These are phyloP conservation scores for Diutina scorzettiae DNA, from an alignment of 1,139 yeast species.

Conservation along the genomic window DNA sequence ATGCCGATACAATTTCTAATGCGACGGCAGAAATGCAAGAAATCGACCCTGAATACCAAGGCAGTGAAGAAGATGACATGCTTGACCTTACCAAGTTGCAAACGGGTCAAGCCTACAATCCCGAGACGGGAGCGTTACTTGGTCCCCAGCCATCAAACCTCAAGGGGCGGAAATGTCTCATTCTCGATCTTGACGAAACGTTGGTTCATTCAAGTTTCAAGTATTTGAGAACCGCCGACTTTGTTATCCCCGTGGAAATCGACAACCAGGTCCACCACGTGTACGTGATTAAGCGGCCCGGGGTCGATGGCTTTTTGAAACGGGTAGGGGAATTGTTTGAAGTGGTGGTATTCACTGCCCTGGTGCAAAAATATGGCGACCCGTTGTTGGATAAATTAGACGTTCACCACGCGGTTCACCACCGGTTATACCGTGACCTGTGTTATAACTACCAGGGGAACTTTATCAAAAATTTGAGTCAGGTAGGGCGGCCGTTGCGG, in stretches of 20 bases:
- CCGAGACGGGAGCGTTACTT: slow-evolving; percentile 51
- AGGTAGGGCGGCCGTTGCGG: slow-evolving; percentile 80
- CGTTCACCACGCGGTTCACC: slow-evolving; percentile 62
- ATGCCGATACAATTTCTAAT: too few relatives aligned
- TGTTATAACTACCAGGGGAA: slow-evolving; percentile 66
- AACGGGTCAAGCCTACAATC: slow-evolving; percentile 55
- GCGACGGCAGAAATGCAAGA: slow-evolving; percentile 6
- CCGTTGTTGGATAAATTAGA: slow-evolving; percentile 88
- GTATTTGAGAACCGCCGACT: slow-evolving; percentile 84
- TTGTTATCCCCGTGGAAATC: slow-evolving; percentile 65
- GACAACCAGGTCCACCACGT: slow-evolving; percentile 89
- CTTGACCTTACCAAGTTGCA: slow-evolving; percentile 52
- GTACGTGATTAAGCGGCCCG: slow-evolving; percentile 93
- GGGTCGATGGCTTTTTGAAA: slow-evolving; percentile 84
- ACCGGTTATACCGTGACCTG: slow-evolving; percentile 79
- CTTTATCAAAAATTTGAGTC: slow-evolving; percentile 85
- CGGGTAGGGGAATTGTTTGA: slow-evolving; percentile 81
- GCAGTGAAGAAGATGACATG: slow-evolving; percentile 8
- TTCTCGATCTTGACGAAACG: slow-evolving; percentile 90
- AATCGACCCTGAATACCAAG: slow-evolving; percentile 12
- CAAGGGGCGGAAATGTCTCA: slow-evolving; percentile 66
- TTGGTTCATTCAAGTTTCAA: slow-evolving; percentile 93
- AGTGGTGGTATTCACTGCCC: slow-evolving; percentile 94
- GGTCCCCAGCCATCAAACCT: slow-evolving; percentile 25
- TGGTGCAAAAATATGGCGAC: slow-evolving; percentile 91